Base-by-base conservation (phyloP, 257 asterid species). In the Forsythia suspensa region DNA sequence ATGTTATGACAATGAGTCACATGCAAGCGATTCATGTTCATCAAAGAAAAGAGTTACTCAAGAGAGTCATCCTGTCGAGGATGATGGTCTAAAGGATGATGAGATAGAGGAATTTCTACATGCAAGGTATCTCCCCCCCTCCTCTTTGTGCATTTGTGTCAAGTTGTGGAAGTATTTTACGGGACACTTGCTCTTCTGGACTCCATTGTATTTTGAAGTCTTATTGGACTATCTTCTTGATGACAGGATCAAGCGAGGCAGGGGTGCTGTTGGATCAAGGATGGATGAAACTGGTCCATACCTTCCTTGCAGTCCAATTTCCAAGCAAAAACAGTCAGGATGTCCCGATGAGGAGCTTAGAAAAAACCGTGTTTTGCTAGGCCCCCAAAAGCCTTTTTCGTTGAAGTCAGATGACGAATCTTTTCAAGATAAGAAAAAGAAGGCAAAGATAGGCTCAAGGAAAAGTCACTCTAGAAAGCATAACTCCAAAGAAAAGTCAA, bases 241-340 rank as follows among this genome's bases (percentile, higher is more conserved):
- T 46, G 55, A 46, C 86, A 96, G 99, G 86, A 79, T 74, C 76
- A 94, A 96, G 88, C 86, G 99, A 67, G 99, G 99, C 29, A 89
- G 98, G 80, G 99, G 98, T 16, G 88, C 94, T 21, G 82, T 96
- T 74, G 99, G 99, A 68, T 93, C 99, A 24, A 86, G 98, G 72
- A 92, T 94, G 97, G 99, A 96, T 79, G 99, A 92, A 90, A 82
- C 97, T 11, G 98, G 98, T 37, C 99, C 97, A 2, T 94, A 90
- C 84, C 93, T 89, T 79, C 88, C 93, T 34, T 78, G 80, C 71
- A 36, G 86, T 84, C 74, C 87, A 8, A 85, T 87, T 82, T 70
- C 86, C 11, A 79, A 72, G 34, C 78, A 75, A 65, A 82, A 73
- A 41, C 46, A 73, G 42, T 46, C 55, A 3, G 55, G 2, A 46